Conservation (phyloP, 225 moss, liverwort and hornwort genomes). For the Antitrichia curtipendula region DNA sequence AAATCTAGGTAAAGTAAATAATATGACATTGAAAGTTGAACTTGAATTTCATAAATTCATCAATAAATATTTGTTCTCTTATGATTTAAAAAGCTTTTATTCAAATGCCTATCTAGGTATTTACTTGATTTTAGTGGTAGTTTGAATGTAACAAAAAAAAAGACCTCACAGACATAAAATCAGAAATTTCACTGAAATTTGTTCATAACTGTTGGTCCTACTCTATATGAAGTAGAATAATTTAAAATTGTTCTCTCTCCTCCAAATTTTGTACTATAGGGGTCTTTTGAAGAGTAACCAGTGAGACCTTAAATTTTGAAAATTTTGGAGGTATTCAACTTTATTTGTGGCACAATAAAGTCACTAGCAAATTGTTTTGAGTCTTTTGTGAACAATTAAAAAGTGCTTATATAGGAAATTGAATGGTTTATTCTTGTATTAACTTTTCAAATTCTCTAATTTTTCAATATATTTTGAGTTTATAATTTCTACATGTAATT, state of each 20-base stretch:
- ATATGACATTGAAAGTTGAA: not conserved
- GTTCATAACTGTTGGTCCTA: not conserved
- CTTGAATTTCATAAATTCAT: not conserved
- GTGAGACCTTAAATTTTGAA: accelerated
- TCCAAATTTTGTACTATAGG: not conserved
- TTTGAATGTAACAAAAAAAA: not conserved
- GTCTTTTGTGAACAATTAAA: not conserved
- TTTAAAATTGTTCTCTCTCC: not conserved
- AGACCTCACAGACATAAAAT: not conserved
- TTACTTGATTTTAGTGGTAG: not conserved
- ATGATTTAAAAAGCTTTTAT: too few relatives aligned
- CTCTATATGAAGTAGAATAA: not conserved
- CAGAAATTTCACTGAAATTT: not conserved
- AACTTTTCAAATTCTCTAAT: not conserved
- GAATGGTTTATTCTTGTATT: not conserved
- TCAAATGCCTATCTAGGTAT: not conserved
- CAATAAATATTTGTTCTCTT: not conserved
- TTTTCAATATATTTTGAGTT: not conserved
- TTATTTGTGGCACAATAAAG: not conserved
- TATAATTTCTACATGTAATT: not conserved
- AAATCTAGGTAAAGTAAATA: not conserved
- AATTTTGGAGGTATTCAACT: not conserved
- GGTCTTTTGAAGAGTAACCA: not conserved
- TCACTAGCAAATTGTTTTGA: not conserved
- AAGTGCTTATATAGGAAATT: too few relatives aligned